Percentiles rank a stretch among this genome's conserved stretches.
Conservation (phyloP, 2,329 filamentous ascomycete species). For the Aspergillaceae sp. region DNA sequence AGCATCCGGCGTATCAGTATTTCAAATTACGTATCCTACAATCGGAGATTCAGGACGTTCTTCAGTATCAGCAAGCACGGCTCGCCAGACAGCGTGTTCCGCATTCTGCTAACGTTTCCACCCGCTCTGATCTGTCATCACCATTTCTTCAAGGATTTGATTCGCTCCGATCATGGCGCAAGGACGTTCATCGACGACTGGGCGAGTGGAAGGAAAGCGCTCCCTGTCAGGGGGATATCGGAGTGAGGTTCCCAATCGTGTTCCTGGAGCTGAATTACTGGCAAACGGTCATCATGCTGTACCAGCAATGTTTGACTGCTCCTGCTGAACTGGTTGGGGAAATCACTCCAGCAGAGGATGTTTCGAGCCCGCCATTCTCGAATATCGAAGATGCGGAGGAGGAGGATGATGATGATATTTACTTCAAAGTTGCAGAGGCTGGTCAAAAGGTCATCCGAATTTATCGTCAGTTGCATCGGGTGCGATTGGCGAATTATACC, state of each 20-base stretch:
- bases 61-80: slow-evolving; percentile 85
- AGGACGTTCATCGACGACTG: slow-evolving; percentile 74
- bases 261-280: slow-evolving; percentile 95
- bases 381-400: slow-evolving; percentile 49
- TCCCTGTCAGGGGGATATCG: slow-evolving; percentile 67
- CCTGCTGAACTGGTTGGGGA: slow-evolving; percentile 78
- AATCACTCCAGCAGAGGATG: slow-evolving; percentile 51
- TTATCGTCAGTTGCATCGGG: slow-evolving; percentile 79
- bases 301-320: slow-evolving; percentile 80
- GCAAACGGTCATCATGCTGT: slow-evolving; percentile 94
- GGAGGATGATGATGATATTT: slow-evolving; percentile 87
- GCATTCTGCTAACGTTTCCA: slow-evolving; percentile 59
- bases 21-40: slow-evolving; percentile 80
- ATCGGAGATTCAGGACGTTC: slow-evolving; percentile 87
- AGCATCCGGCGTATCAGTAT: slow-evolving; percentile 85
- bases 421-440: slow-evolving; percentile 88
- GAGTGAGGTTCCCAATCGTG: slow-evolving; percentile 79
- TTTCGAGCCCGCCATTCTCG: slow-evolving; percentile 46
- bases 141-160: slow-evolving; percentile 78
- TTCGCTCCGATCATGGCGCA: slow-evolving; percentile 80
- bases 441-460: slow-evolving; percentile 86
- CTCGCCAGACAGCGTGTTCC: slow-evolving; percentile 60
- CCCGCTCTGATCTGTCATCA: slow-evolving; percentile 70
- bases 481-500: slow-evolving; percentile 88
- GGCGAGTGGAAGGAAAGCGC: slow-evolving; percentile 80